Percentiles rank a stretch among this genome's conserved stretches.
These are phyloP conservation scores for Pseudonectria foliicola DNA, from an alignment of 2,329 filamentous ascomycete genomes.

Conservation along the genomic window DNA sequence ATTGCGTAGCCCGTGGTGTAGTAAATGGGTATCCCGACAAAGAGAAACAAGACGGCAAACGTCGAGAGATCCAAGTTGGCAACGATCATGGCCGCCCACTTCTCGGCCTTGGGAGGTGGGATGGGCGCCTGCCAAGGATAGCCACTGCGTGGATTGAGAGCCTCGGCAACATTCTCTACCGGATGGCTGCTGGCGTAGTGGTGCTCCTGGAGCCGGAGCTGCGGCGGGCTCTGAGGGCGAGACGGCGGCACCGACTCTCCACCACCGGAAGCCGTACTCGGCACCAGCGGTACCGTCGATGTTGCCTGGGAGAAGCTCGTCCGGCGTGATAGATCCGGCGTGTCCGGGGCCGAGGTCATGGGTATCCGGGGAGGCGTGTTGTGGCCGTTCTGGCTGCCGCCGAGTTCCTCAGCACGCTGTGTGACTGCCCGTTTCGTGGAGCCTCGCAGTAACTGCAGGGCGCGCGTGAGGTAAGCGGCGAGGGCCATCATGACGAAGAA, in stretches of 20 bases:
- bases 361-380: constrained; percentile 37
- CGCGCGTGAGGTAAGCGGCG: constrained; percentile 48
- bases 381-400: constrained; percentile 2
- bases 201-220: constrained; percentile 22
- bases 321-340: constrained; percentile 18
- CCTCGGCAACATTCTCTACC: constrained; percentile 12
- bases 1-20: constrained; percentile 46
- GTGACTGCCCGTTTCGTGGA: constrained; percentile 45
- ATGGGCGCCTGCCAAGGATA: constrained; percentile 33
- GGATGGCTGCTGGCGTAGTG: constrained; percentile 16
- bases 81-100: constrained; percentile 42
- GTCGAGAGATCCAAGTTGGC: constrained; percentile 38
- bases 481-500: constrained; percentile 45
- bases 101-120: constrained; percentile 38
- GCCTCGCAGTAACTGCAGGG: constrained; percentile 43
- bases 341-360: constrained; percentile 22
- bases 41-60: constrained; percentile 39
- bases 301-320: constrained; percentile 18
- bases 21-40: constrained; percentile 48
- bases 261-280: constrained; percentile 8
- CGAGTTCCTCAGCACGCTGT: constrained; percentile 43
- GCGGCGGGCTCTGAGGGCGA: constrained; percentile 20
- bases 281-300: constrained; percentile 15
- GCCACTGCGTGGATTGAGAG: constrained; percentile 9
- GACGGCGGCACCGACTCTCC: constrained; percentile 13